phyloP scores from a whole-genome alignment of 495 filamentous ascomycete genomes.

The Bryoglossum gracile region DNA sequence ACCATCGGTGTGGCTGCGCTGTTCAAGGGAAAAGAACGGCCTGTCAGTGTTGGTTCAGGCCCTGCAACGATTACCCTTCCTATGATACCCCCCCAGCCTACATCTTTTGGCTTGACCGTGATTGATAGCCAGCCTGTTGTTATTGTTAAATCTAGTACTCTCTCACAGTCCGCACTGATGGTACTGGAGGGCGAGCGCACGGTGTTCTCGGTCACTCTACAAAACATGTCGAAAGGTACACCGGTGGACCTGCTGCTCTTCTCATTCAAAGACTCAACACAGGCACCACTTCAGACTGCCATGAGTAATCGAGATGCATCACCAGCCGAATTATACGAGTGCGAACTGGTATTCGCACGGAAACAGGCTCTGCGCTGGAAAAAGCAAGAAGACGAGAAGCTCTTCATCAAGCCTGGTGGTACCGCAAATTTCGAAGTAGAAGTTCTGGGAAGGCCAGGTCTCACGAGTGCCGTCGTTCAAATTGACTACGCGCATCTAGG shows the following conservation, averaged over 20 bases:
- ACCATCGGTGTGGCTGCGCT: constrained; percentile 58
- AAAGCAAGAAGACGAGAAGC: constrained; percentile 41
- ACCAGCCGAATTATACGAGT: constrained; percentile 73
- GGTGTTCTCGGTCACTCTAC: constrained; percentile 69
- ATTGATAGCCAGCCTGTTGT: constrained; percentile 72
- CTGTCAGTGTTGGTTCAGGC: constrained; percentile 39
- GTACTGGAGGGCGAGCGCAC: constrained; percentile 79
- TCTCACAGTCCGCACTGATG: constrained; percentile 85
- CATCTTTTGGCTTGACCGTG: constrained; percentile 43
- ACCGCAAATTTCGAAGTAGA: constrained; percentile 74
- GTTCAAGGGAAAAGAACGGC: constrained; percentile 37
- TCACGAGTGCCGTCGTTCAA: constrained; percentile 74
- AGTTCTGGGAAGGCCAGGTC: constrained; percentile 73
- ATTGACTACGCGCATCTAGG: constrained; percentile 77
- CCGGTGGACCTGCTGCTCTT: constrained; percentile 79
- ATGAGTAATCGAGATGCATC: constrained; percentile 68
- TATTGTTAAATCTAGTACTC: constrained; percentile 63
- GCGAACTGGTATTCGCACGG: constrained; percentile 66
- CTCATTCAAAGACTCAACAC: constrained; percentile 84
- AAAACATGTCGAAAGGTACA: constrained; percentile 63
- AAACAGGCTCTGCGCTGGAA: constrained; percentile 66
- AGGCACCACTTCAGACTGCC: constrained; percentile 64
- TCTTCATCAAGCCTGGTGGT: constrained; percentile 60
- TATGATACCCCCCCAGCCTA: constrained; percentile 26
- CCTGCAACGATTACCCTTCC: constrained; percentile 17